These are phyloP conservation scores for Saturnispora serradocipensis DNA, from an alignment of 805 yeast species.

Conservation along the genomic window DNA sequence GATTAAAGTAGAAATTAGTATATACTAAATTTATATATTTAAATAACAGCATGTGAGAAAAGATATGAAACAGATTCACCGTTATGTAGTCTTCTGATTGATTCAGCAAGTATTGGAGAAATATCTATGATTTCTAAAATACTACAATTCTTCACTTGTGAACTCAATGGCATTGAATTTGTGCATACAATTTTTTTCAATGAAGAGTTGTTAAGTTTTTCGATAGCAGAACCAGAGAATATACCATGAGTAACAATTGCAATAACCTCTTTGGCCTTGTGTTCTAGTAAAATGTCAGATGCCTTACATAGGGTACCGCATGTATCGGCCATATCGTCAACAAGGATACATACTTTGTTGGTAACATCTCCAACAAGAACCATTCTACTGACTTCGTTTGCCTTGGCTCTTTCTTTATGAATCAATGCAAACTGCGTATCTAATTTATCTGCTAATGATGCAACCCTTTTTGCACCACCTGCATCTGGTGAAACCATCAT, in stretches of 20 bases:
- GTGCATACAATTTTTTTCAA: slow-evolving; percentile 78
- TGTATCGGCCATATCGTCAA: slow-evolving; percentile 98
- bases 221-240: slow-evolving; percentile 75
- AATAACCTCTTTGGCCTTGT: slow-evolving; percentile 77
- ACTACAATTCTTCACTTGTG: slow-evolving; percentile 46
- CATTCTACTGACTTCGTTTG: slow-evolving; percentile 92
- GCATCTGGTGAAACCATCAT: slow-evolving; percentile 96
- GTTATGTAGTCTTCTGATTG: slow-evolving; percentile 87
- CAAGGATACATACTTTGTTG: slow-evolving; percentile 71
- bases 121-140: slow-evolving; percentile 79
- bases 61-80: slow-evolving; percentile 92
- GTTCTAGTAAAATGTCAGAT: slow-evolving; percentile 71
- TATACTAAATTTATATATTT: not conserved
- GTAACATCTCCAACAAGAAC: slow-evolving; percentile 92
- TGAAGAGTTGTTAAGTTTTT: slow-evolving; percentile 57
- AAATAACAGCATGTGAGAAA: slow-evolving; percentile 46
- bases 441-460: slow-evolving; percentile 82
- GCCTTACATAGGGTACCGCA: slow-evolving; percentile 96
- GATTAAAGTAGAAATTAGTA: not conserved
- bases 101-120: slow-evolving; percentile 83
- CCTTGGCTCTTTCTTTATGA: slow-evolving; percentile 91
- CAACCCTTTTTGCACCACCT: slow-evolving; percentile 97
- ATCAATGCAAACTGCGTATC: slow-evolving; percentile 92
- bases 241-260: slow-evolving; percentile 97
- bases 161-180: slow-evolving; percentile 81